phyloP scores from a whole-genome alignment of 495 filamentous ascomycete genomes.

The Xylaria castorea region DNA sequence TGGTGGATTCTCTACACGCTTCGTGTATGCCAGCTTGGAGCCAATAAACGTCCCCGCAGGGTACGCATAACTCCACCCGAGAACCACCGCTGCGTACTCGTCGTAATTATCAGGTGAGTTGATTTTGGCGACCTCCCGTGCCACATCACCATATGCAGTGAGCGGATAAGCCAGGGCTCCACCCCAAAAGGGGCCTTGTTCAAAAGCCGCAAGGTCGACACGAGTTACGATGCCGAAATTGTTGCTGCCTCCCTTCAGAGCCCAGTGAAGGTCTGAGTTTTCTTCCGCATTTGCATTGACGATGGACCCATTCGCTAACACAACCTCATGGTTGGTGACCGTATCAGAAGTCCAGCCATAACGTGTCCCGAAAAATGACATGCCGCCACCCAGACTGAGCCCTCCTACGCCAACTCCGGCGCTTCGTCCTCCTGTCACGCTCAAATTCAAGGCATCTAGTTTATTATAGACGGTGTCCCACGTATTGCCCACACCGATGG shows the following conservation, averaged over 20 bases:
- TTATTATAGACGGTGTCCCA: constrained; percentile 63
- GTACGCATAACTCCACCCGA: background rate
- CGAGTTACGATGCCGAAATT: constrained; percentile 64
- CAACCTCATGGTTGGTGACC: constrained; percentile 58
- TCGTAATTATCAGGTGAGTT: constrained; percentile 9
- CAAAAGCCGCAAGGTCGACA: constrained; percentile 40
- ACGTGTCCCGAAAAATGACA: constrained; percentile 55
- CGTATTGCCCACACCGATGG: constrained; percentile 52
- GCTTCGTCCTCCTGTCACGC: constrained; percentile 62
- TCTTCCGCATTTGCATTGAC: constrained; percentile 48
- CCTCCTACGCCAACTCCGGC: constrained; percentile 65
- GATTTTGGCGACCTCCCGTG: constrained; percentile 1
- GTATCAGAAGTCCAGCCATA: constrained; percentile 60
- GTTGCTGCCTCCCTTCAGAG: constrained; percentile 63
- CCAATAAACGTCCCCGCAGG: background rate
- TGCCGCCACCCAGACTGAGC: constrained; percentile 62
- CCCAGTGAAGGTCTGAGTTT: constrained; percentile 61
- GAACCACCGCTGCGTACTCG: background rate
- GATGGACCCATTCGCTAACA: constrained; percentile 54
- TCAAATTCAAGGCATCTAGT: constrained; percentile 54
- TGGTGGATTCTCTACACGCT: background rate
- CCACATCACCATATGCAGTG: background rate
- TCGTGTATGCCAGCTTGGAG: background rate
- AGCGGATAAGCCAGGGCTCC: constrained; percentile 28
- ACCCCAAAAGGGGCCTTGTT: constrained; percentile 40